phyloP scores from a whole-genome alignment of 2,329 filamentous ascomycete species.

The Phaeosphaeriaceae sp. region DNA sequence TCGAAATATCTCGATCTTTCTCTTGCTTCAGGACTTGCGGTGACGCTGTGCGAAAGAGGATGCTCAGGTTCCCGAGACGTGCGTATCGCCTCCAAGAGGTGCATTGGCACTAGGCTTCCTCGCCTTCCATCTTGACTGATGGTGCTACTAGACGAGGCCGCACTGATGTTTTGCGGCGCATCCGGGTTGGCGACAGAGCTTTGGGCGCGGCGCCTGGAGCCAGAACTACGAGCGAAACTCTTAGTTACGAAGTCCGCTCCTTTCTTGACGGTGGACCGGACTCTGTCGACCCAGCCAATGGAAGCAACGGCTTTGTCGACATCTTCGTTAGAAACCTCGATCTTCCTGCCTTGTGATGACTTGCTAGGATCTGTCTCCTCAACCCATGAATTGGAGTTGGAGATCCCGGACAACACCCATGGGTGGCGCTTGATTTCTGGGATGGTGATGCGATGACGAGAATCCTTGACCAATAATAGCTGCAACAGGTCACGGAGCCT shows the following conservation, averaged over 20 bases:
- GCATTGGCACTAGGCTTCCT: constrained; percentile 65
- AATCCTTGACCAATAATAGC: constrained; percentile 86
- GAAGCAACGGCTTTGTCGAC: constrained; percentile 90
- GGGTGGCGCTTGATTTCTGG: constrained; percentile 92
- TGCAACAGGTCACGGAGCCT: constrained; percentile 78
- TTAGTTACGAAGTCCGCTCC: constrained; percentile 34
- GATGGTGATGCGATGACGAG: constrained; percentile 83
- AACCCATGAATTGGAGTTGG: constrained; percentile 81
- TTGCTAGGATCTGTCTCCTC: constrained; percentile 88
- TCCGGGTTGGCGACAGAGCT: constrained; percentile 62
- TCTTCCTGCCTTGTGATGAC: constrained; percentile 79
- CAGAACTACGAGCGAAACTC: constrained; percentile 39
- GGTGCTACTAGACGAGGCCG: constrained; percentile 61
- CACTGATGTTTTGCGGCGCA: constrained; percentile 59
- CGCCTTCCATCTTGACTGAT: constrained; percentile 63
- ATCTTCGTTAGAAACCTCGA: constrained; percentile 92
- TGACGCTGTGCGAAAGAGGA: constrained; percentile 76
- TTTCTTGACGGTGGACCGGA: constrained; percentile 72
- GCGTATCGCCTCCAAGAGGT: constrained; percentile 60
- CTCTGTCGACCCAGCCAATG: constrained; percentile 83
- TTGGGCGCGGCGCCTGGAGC: constrained; percentile 61
- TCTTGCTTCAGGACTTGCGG: constrained; percentile 67
- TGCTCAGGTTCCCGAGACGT: constrained; percentile 66
- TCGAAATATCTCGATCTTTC: constrained; percentile 46
- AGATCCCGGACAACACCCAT: constrained; percentile 83